Evolutionary conservation across 1,284 basidiomycete genomes (phyloP), one percentile per base, ranked within the genome.

Genomic region (Pyrrhoderma noxium): DNA sequence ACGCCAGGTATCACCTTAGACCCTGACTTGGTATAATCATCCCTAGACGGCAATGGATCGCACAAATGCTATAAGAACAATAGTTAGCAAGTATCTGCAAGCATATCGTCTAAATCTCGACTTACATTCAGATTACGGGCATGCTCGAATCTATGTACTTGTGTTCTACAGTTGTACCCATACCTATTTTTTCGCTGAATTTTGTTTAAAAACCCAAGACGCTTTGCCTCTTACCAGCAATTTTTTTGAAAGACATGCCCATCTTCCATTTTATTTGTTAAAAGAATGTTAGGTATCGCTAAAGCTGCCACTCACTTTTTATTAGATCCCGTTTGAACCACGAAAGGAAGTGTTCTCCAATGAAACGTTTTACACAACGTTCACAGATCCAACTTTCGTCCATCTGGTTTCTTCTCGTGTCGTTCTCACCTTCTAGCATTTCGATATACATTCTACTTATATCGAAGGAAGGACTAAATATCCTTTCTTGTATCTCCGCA

Each of bases 131-230:
- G 38, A 18, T 45, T 47, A 3, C 31, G 13, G 18, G 54, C 54
- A 37, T 55, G 54, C 7, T 38, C 34, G 11, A 9, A 36, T 5
- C 25, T 52, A 34, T 52, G 49, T 8, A 36, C 31, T 42, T 55
- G 54, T 8, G 54, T 52, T 23, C 49, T 37, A 47, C 54, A 55
- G 25, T 55, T 52, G 27, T 42, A 55, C 9, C 54, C 54, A 45
- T 55, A 52, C 54, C 54, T 55, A 27, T n/a, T n/a, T 5, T 27
- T 34, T n/a, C 7, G 19, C 19, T 42, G 34, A 40, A 34, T 11
- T 23, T 27, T 8, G 34, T 19, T 40, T 23, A 3, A 39, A 13
- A 1, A 38, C 19, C 8, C 38, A 16, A 25, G n/a, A 8, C 22
- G 22, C 21, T 21, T 3, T 11, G 8, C 11, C 9, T 43, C 53